A percentile compares a stretch with the other conserved stretches of the same genome.
Conservation (phyloP, 1,284 basidiomycete genomes). For the Ustilago tritici region DNA sequence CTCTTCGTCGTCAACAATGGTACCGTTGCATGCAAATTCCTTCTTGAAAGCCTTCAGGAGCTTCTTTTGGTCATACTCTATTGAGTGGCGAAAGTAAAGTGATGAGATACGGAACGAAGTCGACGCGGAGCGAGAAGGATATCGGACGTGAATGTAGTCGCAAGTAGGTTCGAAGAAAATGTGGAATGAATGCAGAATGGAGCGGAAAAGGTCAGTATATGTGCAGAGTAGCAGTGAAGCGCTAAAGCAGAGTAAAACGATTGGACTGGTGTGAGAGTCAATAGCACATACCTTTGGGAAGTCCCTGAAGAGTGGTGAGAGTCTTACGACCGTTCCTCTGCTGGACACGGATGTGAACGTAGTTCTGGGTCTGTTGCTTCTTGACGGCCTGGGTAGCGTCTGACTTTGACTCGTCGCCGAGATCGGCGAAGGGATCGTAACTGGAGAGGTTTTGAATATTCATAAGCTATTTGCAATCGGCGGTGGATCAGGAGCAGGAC, state of each 20-base stretch:
- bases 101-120: background rate
- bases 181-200: background rate
- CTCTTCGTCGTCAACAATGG: constrained; percentile 94
- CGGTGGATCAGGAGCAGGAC: constrained; percentile 57
- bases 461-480: constrained; percentile 61
- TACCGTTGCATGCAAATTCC: constrained; percentile 99
- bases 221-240: constrained; percentile 8
- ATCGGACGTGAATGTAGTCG: background rate
- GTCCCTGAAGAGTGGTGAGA: constrained; percentile 95
- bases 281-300: constrained; percentile 81
- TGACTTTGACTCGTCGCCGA: constrained; percentile 64
- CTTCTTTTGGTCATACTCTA: constrained; percentile 98
- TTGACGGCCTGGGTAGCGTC: constrained; percentile 49
- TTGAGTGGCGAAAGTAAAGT: constrained; percentile 9
- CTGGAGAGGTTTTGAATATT: constrained; percentile 70
- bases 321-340: constrained; percentile 99
- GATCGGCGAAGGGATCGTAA: constrained; percentile 70
- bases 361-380: constrained; percentile 65
- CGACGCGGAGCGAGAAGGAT: background rate
- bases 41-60: constrained; percentile 98
- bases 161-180: background rate
- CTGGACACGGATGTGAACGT: constrained; percentile 80
- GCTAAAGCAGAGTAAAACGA: background rate
- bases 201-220: background rate
- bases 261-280: background rate